These are phyloP conservation scores for Ocimum tenuiflorum DNA, from an alignment of 257 asterid species.

Conservation along the genomic window DNA sequence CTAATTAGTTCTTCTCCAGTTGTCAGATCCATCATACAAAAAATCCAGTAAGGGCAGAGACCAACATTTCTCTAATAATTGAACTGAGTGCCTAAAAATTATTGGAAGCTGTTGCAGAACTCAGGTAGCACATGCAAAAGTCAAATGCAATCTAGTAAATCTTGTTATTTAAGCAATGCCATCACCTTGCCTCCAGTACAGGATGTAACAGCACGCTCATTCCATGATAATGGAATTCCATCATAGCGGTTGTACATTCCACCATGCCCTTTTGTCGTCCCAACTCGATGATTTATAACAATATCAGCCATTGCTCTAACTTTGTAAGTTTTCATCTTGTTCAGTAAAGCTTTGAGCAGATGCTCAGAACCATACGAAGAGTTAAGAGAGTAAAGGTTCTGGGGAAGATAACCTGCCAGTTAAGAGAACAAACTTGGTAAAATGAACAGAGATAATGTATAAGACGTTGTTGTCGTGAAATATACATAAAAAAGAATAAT, in stretches of 20 bases:
- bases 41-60: background rate
- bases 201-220: constrained; percentile 79
- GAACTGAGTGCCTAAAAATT: background rate
- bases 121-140: background rate
- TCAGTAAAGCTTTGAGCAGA: constrained; percentile 58
- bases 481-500: background rate
- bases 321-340: constrained; percentile 75
- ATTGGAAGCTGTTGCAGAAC: background rate
- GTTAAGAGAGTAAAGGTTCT: constrained; percentile 73
- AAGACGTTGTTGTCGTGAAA: constrained; percentile 1
- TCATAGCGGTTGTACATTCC: constrained; percentile 92
- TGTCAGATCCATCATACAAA: background rate
- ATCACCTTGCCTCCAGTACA: constrained; percentile 93
- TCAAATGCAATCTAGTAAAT: background rate
- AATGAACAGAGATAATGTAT: constrained; percentile 5
- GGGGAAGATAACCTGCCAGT: constrained; percentile 92
- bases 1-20: constrained; percentile 4
- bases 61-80: background rate
- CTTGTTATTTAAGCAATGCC: background rate
- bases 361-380: constrained; percentile 85
- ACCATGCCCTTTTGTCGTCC: constrained; percentile 78
- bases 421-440: constrained; percentile 9
- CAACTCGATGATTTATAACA: constrained; percentile 91
- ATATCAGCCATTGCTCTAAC: constrained; percentile 96
- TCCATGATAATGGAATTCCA: constrained; percentile 87